Conservation (phyloP, 2,329 filamentous ascomycete species). For the Trichophyton verrucosum region DNA sequence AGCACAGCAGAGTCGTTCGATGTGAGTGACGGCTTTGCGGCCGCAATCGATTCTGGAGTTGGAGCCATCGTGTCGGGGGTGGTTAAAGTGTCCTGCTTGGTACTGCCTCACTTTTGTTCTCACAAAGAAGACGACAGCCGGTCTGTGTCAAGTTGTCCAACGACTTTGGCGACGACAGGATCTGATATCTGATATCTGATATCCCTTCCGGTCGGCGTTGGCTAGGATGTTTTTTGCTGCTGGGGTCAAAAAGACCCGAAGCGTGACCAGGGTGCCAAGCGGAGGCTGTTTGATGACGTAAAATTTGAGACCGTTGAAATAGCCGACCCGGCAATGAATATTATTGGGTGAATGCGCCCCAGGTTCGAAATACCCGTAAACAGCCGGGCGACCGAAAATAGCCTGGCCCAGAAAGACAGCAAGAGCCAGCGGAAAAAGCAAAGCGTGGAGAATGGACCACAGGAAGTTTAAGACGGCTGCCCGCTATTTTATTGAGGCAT, state of each 20-base stretch:
- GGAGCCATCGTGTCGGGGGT: constrained; percentile 6
- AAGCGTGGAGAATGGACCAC: neutral
- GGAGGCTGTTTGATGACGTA: neutral
- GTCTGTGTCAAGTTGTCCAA: neutral
- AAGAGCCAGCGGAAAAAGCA: neutral
- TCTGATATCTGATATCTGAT: neutral
- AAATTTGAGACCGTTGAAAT: neutral
- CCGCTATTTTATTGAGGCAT: neutral
- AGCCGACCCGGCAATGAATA: constrained; percentile 5
- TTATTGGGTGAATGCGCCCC: constrained; percentile 4
- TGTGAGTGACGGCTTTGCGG: constrained; percentile 22
- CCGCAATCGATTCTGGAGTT: constrained; percentile 7
- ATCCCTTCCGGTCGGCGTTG: neutral
- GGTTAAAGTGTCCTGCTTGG: neutral
- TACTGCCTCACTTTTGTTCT: neutral
- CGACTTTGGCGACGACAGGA: neutral
- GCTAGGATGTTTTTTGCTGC: neutral
- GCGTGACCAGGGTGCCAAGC: neutral
- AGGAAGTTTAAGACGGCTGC: neutral
- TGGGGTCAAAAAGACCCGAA: neutral
- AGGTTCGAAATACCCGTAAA: constrained; percentile 7
- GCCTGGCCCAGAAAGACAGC: constrained; percentile 1
- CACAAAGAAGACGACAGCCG: neutral
- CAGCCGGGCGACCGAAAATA: constrained; percentile 9
- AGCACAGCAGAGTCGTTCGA: constrained; percentile 36